Evolutionary conservation across 2,329 filamentous ascomycete species (phyloP).

Genomic region (Neopestalotiopsis clavispora): DNA sequence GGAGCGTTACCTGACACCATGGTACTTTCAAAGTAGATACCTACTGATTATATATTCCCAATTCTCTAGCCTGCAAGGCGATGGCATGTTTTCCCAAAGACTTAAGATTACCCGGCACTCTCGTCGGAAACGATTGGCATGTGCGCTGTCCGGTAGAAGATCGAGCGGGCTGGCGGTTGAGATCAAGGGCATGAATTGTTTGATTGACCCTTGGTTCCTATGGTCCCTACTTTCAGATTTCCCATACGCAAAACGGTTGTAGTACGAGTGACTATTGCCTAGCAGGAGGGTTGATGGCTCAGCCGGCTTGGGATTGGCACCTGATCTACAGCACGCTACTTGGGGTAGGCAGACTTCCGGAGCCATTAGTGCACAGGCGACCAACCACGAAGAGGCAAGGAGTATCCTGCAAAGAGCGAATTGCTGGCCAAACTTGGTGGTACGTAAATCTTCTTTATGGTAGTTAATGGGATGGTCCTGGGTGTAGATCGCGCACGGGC

Average conservation of each 20-base stretch:
- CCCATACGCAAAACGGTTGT: background rate
- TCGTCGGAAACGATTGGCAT: background rate
- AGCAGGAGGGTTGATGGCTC: background rate
- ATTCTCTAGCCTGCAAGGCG: no score
- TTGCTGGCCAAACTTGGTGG: background rate
- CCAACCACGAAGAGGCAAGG: background rate
- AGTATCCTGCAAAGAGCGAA: background rate
- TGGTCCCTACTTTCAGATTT: background rate
- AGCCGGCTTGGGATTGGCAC: background rate
- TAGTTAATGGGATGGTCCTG: background rate
- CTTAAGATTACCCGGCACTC: background rate
- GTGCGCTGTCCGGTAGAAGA: background rate
- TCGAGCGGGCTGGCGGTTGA: background rate
- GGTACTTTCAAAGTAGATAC: background rate
- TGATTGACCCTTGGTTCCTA: background rate
- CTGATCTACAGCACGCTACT: background rate
- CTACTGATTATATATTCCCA: background rate
- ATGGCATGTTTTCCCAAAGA: background rate
- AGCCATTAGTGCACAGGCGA: background rate
- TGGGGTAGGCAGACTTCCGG: background rate
- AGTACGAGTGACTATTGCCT: background rate
- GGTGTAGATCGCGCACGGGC: background rate
- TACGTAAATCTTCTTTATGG: background rate
- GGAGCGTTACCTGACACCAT: background rate
- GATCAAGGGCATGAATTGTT: background rate